Percentiles rank a stretch among this genome's conserved stretches.
Conservation (phyloP, 2,329 filamentous ascomycete genomes). For the Periconia macrospinosa region DNA sequence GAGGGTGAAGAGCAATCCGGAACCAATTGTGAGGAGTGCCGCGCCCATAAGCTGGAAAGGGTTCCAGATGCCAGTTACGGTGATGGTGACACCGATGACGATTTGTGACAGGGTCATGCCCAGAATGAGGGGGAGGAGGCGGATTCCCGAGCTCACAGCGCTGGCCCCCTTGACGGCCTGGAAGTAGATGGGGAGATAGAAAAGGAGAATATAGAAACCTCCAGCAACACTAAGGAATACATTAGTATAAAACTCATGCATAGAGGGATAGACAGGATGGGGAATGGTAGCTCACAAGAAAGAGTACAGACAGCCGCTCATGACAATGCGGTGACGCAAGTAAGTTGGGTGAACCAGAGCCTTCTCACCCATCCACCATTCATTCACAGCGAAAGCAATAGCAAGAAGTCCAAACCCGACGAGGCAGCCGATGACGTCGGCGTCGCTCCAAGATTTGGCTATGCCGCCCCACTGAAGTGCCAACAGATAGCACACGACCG, state of each 20-base stretch:
- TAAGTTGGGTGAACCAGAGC: constrained; percentile 46
- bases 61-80: constrained; percentile 36
- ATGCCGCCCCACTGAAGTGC: constrained; percentile 51
- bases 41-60: constrained; percentile 38
- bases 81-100: constrained; percentile 28
- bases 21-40: constrained; percentile 34
- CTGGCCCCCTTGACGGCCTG: constrained; percentile 42
- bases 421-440: constrained; percentile 49
- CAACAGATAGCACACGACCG: constrained; percentile 47
- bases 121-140: constrained; percentile 46
- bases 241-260: no score
- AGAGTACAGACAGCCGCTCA: constrained; percentile 36
- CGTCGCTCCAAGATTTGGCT: constrained; percentile 27
- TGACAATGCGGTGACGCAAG: constrained; percentile 42
- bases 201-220: constrained; percentile 43
- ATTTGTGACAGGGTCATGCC: constrained; percentile 37
- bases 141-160: constrained; percentile 45
- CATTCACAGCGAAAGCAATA: constrained; percentile 37
- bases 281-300: constrained; percentile 26
- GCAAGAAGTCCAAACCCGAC: constrained; percentile 47
- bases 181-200: constrained; percentile 54
- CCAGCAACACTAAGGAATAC: constrained; percentile 21
- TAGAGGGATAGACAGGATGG: background rate
- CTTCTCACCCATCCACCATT: constrained; percentile 44
- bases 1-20: constrained; percentile 48